Conservation (phyloP, 148 eudicot genomes). For the Heliosperma pusillum region DNA sequence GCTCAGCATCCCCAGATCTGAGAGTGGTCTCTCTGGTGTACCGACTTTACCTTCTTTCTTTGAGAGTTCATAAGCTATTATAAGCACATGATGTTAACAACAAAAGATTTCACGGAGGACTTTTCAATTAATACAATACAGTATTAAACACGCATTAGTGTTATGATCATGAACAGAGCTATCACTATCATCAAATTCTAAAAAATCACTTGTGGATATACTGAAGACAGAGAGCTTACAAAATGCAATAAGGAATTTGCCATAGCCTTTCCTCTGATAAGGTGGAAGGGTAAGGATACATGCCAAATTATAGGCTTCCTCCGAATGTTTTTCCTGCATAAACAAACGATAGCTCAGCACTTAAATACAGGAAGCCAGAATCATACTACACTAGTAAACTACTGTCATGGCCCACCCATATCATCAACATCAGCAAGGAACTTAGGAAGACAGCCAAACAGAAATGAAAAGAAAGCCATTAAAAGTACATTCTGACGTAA, state of each 20-base stretch:
- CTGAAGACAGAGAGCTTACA: constrained; percentile 45
- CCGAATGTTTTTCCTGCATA: constrained; percentile 92
- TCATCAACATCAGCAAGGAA: neutral
- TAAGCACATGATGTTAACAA: constrained; percentile 4
- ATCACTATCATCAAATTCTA: neutral
- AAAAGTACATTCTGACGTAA: neutral
- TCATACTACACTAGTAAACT: neutral
- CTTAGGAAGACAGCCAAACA: neutral
- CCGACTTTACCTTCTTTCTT: constrained; percentile 98
- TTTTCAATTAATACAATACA: no score
- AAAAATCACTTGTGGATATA: neutral
- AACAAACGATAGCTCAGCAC: constrained; percentile 13
- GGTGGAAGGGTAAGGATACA: constrained; percentile 98
- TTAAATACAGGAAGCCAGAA: neutral
- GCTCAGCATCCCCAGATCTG: constrained; percentile 91
- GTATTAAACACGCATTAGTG: no score
- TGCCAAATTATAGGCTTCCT: constrained; percentile 91
- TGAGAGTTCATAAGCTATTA: constrained; percentile 89
- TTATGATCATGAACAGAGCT: neutral
- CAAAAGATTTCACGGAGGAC: neutral
- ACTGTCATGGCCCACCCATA: neutral
- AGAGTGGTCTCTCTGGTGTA: constrained; percentile 96
- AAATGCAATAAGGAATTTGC: constrained; percentile 92
- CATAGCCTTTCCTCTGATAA: constrained; percentile 97
- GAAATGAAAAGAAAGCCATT: neutral